A percentile compares a stretch with the other conserved stretches of the same genome.
Evolutionary conservation across 2,329 filamentous ascomycete genomes (phyloP).

Genomic region (Ceratocystis cubensis): DNA sequence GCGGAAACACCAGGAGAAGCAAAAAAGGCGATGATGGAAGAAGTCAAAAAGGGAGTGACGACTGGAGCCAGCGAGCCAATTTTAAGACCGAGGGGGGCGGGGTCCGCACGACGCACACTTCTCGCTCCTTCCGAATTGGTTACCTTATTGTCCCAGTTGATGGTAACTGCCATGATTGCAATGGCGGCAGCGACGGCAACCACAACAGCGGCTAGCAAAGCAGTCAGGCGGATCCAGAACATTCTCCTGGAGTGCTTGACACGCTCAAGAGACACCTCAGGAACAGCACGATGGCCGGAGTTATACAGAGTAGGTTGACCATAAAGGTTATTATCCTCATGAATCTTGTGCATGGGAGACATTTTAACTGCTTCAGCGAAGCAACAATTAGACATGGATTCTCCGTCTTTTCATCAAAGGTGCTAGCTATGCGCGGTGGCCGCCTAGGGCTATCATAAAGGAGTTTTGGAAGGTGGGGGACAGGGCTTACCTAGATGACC

Average conservation of each 20-base stretch:
- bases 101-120: slow-evolving; percentile 11
- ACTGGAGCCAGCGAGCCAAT: not conserved
- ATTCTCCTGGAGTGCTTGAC: slow-evolving; percentile 13
- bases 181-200: slow-evolving; percentile 13
- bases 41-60: slow-evolving; percentile 10
- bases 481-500: not conserved
- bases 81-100: slow-evolving; percentile 9
- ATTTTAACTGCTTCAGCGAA: not conserved
- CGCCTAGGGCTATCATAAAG: not conserved
- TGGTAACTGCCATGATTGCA: slow-evolving; percentile 12
- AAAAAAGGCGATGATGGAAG: slow-evolving; percentile 8
- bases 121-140: slow-evolving; percentile 7
- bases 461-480: not conserved
- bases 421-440: not conserved
- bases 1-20: not conserved
- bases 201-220: slow-evolving; percentile 11
- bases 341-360: not conserved
- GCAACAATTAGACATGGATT: not conserved
- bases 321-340: not conserved
- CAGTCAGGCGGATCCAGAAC: slow-evolving; percentile 14
- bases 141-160: slow-evolving; percentile 11
- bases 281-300: slow-evolving; percentile 11
- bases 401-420: not conserved
- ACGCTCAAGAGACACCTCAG: slow-evolving; percentile 5
- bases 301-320: slow-evolving; percentile 14